Evolutionary conservation across 2,329 filamentous ascomycete genomes (phyloP), one percentile per base, ranked within the genome.

Genomic region (Pseudogymnoascus pannorum): DNA sequence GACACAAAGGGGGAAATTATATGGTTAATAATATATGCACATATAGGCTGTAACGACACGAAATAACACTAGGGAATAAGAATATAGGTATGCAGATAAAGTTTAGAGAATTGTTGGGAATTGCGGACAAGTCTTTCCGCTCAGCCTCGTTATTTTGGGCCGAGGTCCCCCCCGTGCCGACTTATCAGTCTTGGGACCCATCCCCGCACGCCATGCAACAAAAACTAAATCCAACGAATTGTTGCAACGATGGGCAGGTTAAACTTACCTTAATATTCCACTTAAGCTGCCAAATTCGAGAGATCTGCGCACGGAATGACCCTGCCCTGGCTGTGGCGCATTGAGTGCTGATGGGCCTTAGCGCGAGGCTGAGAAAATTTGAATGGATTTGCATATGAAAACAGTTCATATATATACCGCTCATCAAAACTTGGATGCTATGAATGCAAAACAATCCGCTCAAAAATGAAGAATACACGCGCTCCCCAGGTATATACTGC

Each of bases 381-480:
- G 7, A 16, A 31, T 31, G 48, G 48, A 54, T 54, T 54, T 54
- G 48, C 48, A 54, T 54, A 31, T 54, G 26, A 54, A 31, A 54
- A 54, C 48, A 54, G 48, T 31, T 11, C 8, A 54, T 31, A 54
- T 54, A 54, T 54, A 54, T 31, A 24, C 16, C 26, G 26, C 48
- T 54, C 48, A 31, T 54, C 26, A 31, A 24, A 54, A 54, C 48
- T 26, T 54, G 5, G 48, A 31, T 26, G 48, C 48, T 54, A 54
- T 54, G 16, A 54, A 54, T 54, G 26, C 24, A 54, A 54, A 48
- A 54, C 26, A 54, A 54, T 31, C 26, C 48, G 48, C 48, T 54
- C 48, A 54, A 54, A 54, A 20, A 54, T 54, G 48, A 54, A 54
- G 48, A 54, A 26, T 54, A 54, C 48, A 54, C 48, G 48, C 48